Base-by-base conservation (phyloP, 192 early-diverging fungal species). In the Entophlyctis helioformis region DNA sequence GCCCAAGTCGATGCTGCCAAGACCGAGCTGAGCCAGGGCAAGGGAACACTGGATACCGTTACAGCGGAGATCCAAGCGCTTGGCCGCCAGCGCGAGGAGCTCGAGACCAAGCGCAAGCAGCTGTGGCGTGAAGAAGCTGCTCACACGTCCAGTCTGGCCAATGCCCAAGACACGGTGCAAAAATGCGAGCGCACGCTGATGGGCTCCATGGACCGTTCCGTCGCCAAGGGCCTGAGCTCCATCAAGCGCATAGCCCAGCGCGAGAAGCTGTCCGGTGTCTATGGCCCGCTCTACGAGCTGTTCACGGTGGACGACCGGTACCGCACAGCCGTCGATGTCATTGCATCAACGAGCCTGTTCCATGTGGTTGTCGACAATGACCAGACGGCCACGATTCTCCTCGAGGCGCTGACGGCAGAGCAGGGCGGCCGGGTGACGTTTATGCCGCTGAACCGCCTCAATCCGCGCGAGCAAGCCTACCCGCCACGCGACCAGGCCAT, bases 311-410 rank as follows among this genome's bases (percentile, higher is more conserved):
- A 93, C 47, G 80, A 87, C 25, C 58, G 67, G 2, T 91, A 84
- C 50, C 67, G 75, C 55, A 81, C 84, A 4, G 88, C 90, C 8
- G 91, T 94, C 12, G 92, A 96, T 60, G 77, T 87, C 0, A 80
- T 91, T 39, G 87, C 84, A 9, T 89, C 89, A 7, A 59, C 62
- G 24, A 91, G 89, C 51, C 62, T 98, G 43, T 98, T 96, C 62
- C 86, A 96, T 55, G 78, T 98, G 15, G 95, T 98, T 15, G 91
- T 98, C 0, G 91, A 98, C 52, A 84, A 76, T 1, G 95, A 98
- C 47, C 70, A 71, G n/a, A 93, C 88, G 2, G 91, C 95, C 0
- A 81, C 85, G 11, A 54, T 47, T 20, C 55, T 96, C 12, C 51
- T 98, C 26, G 49, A 57, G n/a, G 54, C 50, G 11, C 46, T 78